phyloP scores from a whole-genome alignment of 345 rosid genomes.

The Populus alba region DNA sequence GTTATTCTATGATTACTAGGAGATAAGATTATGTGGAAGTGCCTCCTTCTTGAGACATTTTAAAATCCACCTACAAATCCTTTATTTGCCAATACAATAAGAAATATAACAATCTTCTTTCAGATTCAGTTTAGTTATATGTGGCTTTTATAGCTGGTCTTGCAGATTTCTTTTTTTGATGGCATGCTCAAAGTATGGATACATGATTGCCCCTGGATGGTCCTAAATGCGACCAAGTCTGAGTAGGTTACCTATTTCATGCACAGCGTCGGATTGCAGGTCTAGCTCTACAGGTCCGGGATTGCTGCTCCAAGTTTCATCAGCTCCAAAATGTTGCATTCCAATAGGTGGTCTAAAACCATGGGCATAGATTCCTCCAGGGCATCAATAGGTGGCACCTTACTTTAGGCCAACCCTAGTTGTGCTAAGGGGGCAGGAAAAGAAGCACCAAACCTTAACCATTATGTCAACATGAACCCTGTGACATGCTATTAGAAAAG shows the following conservation, averaged over 20 bases:
- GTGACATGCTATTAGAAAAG: no score
- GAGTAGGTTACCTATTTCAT: slow-evolving; percentile 28
- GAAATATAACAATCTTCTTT: no score
- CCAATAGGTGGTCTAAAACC: slow-evolving; percentile 13
- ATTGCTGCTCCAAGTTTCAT: slow-evolving; percentile 20
- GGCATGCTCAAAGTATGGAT: background rate
- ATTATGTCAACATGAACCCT: background rate
- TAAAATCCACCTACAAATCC: no score
- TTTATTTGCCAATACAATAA: no score
- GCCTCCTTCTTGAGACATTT: no score
- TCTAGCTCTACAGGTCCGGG: slow-evolving; percentile 16
- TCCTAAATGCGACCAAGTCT: slow-evolving; percentile 19
- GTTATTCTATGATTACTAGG: no score
- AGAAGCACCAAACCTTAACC: background rate
- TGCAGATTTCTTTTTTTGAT: background rate
- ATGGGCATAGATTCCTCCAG: slow-evolving; percentile 11
- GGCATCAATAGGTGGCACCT: slow-evolving; percentile 9
- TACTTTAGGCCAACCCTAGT: background rate
- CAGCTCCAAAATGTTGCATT: slow-evolving; percentile 21
- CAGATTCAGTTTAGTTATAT: no score
- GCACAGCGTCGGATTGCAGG: slow-evolving; percentile 28
- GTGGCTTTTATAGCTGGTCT: no score
- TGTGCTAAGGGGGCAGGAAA: background rate
- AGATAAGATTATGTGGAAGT: no score
- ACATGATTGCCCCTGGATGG: slow-evolving; percentile 22